Base-by-base conservation (phyloP, 1,284 basidiomycete genomes). In the Ganoderma sinense region DNA sequence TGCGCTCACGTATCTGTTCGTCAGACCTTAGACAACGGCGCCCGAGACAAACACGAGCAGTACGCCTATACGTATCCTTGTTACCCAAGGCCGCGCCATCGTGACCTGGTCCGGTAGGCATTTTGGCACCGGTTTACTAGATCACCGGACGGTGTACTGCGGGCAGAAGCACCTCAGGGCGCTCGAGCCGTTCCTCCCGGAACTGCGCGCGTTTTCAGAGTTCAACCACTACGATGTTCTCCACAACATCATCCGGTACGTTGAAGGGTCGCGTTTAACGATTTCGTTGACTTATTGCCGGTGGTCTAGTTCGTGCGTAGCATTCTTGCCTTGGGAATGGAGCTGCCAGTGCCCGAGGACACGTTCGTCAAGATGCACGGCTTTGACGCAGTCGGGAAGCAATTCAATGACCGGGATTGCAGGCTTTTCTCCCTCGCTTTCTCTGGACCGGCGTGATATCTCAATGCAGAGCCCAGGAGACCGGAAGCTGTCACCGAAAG, bases 41-140 rank as follows among this genome's bases (percentile, higher is more conserved):
- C 89, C 36, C 80, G 77, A 2, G 88, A 89, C 73, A 85, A 88
- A 69, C 67, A 87, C 11, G 88, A 89, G 43, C 66, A 65, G 39
- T 69, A 71, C 33, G 73, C 69, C 20, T 40, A 70, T 73, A 39
- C 23, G 71, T 40, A 20, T 3, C 3, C 3, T 4, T 33, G 33
- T 7, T 33, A 33, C 33, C 33, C 33, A 33, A 7, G 3, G 33
- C 33, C 7, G 33, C 33, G 33, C 3, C 33, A 33, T 33, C 33
- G 33, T 33, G 33, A 33, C 31, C 16, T 41, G 31, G 33, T 4
- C 2, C 11, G 13, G 8, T 8, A 16, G 33, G 10, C 10, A 13
- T 13, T 16, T 18, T 36, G 4, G 36, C 18, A 7, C 7, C n/a
- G 29, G 5, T 8, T 53, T 14, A 23, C 10, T 4, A 67, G 66